These are phyloP conservation scores for Lodderomyces margitis DNA, from an alignment of 1,139 yeast genomes.

Conservation along the genomic window DNA sequence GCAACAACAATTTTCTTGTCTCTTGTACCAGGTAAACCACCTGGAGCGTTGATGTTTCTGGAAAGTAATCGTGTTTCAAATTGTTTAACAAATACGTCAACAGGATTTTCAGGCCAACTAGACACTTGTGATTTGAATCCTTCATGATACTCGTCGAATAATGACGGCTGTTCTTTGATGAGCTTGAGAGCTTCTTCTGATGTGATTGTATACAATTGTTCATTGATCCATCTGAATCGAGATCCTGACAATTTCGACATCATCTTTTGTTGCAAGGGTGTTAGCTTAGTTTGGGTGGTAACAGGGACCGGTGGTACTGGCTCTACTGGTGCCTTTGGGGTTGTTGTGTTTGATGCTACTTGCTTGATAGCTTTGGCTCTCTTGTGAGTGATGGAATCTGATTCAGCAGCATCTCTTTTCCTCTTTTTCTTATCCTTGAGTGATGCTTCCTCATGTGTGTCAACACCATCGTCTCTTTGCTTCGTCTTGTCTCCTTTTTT, in stretches of 20 bases:
- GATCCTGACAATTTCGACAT: conserved; percentile 92
- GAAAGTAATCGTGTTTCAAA: conserved; percentile 55
- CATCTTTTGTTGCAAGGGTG: conserved; percentile 95
- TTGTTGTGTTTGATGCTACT: conserved; percentile 2
- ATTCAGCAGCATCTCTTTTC: conserved; percentile 4
- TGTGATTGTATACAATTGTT: conserved; percentile 81
- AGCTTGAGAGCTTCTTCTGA: conserved; percentile 75
- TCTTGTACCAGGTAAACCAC: conserved; percentile 78
- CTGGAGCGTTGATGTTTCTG: conserved; percentile 85
- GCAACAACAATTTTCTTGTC: conserved; percentile 69
- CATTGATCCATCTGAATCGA: conserved; percentile 96
- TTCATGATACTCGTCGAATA: conserved; percentile 91
- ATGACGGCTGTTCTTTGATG: conserved; percentile 75
- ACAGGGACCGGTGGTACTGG: conserved; percentile 17
- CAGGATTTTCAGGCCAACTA: conserved; percentile 98
- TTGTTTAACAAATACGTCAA: conserved; percentile 78
- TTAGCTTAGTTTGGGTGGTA: conserved; percentile 47
- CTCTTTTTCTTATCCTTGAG: not conserved
- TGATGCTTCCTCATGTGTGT: conserved; percentile 8
- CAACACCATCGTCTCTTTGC: conserved; percentile 1
- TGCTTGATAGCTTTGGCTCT: conserved; percentile 3
- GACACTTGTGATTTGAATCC: conserved; percentile 95
- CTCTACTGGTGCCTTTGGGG: not conserved
- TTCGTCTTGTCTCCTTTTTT: conserved; percentile 9
- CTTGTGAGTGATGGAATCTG: conserved; percentile 6